Percentiles rank a stretch among this genome's conserved stretches.
Evolutionary conservation across 2,329 filamentous ascomycete genomes (phyloP).

Genomic region (Plectosphaerella plurivora): DNA sequence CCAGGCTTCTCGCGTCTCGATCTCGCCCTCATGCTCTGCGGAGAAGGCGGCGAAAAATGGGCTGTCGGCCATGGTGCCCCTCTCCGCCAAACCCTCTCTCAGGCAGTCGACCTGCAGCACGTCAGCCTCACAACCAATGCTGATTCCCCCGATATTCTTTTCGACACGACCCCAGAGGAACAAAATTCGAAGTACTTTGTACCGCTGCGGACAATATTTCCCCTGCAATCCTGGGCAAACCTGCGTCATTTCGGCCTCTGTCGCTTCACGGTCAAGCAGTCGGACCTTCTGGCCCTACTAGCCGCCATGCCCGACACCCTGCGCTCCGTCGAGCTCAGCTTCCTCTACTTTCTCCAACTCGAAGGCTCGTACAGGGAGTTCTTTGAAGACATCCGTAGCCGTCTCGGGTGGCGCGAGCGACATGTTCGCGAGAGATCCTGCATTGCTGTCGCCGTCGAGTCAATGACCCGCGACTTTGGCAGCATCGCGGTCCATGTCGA

Average conservation of each 20-base stretch:
- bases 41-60: too few species aligned
- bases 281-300: slow-evolving; percentile 22
- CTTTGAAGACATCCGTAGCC: slow-evolving; percentile 14
- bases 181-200: slow-evolving; percentile 4
- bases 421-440: slow-evolving; percentile 1
- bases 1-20: slow-evolving; percentile 21
- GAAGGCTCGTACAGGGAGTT: slow-evolving; percentile 9
- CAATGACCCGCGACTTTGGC: neutral
- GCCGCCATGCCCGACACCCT: slow-evolving; percentile 18
- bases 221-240: slow-evolving; percentile 18
- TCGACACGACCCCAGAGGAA: neutral
- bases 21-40: too few species aligned
- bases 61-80: slow-evolving; percentile 10
- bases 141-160: neutral
- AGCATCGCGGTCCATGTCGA: slow-evolving; percentile 1
- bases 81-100: slow-evolving; percentile 12
- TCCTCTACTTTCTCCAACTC: slow-evolving; percentile 17
- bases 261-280: slow-evolving; percentile 16
- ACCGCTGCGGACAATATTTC: slow-evolving; percentile 22
- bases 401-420: slow-evolving; percentile 12
- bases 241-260: slow-evolving; percentile 26
- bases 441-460: neutral
- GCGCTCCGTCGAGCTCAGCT: slow-evolving; percentile 26
- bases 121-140: slow-evolving; percentile 16
- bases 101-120: slow-evolving; percentile 14